Percentiles rank a stretch among this genome's conserved stretches.
Conservation (phyloP, 495 filamentous ascomycete species). For the Penicillium ochrochloron region DNA sequence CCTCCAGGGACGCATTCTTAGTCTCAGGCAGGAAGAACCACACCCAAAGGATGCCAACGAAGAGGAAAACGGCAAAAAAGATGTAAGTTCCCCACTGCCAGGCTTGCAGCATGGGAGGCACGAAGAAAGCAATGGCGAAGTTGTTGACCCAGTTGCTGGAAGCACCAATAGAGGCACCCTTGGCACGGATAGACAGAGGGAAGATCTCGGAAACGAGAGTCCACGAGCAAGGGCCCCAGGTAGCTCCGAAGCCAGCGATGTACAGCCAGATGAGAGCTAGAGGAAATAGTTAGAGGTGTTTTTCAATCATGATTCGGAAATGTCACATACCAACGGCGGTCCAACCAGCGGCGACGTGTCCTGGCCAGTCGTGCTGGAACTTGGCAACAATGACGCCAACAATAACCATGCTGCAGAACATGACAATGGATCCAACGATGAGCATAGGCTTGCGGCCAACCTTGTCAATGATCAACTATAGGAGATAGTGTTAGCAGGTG, state of each 20-base stretch:
- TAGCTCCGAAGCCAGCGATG: conserved; percentile 63
- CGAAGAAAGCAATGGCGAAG: conserved; percentile 53
- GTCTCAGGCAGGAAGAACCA: conserved; percentile 59
- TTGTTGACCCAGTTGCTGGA: conserved; percentile 56
- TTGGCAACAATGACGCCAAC: conserved; percentile 51
- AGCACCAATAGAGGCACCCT: conserved; percentile 46
- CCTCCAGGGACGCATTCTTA: conserved; percentile 69
- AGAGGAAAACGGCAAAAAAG: conserved; percentile 44
- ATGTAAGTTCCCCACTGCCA: conserved; percentile 56
- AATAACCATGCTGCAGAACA: conserved; percentile 49
- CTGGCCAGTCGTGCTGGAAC: conserved; percentile 39
- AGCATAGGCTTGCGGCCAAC: conserved; percentile 78
- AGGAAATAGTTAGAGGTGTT: conserved; percentile 24
- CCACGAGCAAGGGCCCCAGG: conserved; percentile 54
- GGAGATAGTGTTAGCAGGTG: conserved; percentile 62
- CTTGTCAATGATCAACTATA: conserved; percentile 66
- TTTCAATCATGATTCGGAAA: conserved; percentile 10
- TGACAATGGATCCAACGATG: conserved; percentile 61
- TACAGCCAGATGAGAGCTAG: conserved; percentile 41
- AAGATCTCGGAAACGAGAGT: conserved; percentile 46
- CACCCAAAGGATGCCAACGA: conserved; percentile 46
- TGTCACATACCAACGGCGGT: conserved; percentile 46
- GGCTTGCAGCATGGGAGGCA: conserved; percentile 50
- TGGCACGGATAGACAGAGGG: conserved; percentile 50
- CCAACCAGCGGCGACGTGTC: conserved; percentile 46